These are phyloP conservation scores for Sporothrix protearum DNA, from an alignment of 2,329 filamentous ascomycete genomes.

Conservation along the genomic window DNA sequence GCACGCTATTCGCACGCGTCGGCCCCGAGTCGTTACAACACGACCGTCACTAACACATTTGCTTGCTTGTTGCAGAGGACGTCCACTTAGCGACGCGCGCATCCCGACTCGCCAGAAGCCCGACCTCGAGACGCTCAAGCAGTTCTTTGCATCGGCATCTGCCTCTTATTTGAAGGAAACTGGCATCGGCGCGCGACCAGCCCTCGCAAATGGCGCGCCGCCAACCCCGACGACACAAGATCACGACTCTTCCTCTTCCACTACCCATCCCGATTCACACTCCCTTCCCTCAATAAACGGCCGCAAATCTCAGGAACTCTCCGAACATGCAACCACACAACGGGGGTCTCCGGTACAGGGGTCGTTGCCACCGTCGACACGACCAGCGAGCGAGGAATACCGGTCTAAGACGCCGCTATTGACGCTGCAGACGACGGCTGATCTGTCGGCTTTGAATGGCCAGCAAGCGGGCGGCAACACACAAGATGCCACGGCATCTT, in stretches of 20 bases:
- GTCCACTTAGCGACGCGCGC: slow-evolving; percentile 50
- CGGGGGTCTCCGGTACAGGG: not conserved
- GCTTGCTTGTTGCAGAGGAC: slow-evolving; percentile 39
- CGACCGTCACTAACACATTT: slow-evolving; percentile 26
- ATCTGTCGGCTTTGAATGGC: not conserved
- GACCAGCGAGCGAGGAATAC: not conserved
- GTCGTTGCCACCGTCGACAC: not conserved
- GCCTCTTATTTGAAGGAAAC: slow-evolving; percentile 28
- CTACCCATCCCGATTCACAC: not conserved
- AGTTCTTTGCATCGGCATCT: slow-evolving; percentile 35
- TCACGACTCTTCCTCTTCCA: not conserved
- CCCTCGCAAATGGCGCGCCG: slow-evolving; percentile 11
- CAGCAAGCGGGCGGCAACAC: not conserved
- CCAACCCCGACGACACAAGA: slow-evolving; percentile 9
- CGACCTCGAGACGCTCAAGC: slow-evolving; percentile 44
- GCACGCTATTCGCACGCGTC: slow-evolving; percentile 9
- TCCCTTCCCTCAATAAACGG: not conserved
- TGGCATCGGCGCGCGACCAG: not conserved
- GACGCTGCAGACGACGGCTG: not conserved
- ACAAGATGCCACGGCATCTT: not conserved
- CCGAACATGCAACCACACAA: not conserved
- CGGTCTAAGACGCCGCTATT: not conserved
- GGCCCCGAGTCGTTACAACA: not conserved
- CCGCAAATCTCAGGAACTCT: not conserved
- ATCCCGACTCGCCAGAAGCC: slow-evolving; percentile 49